Evolutionary conservation across 2,329 filamentous ascomycete genomes (phyloP).

Genomic region (Escovopsis sp.): DNA sequence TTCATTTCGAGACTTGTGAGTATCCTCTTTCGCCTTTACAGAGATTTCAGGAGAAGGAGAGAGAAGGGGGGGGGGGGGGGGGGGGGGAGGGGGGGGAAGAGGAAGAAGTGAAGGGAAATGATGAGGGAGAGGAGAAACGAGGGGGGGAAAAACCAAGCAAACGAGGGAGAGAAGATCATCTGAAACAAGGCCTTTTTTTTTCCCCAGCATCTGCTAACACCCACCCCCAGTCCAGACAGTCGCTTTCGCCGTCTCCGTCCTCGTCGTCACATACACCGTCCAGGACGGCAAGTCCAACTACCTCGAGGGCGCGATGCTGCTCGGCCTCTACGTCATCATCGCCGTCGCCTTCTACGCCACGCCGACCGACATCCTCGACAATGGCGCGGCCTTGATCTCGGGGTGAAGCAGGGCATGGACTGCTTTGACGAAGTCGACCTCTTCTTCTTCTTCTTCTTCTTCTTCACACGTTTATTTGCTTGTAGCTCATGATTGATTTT

Average conservation of each 20-base stretch:
- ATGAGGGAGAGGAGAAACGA: no score
- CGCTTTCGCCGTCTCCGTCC: constrained; percentile 58
- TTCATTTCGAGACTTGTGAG: constrained; percentile 56
- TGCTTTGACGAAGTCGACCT: background rate
- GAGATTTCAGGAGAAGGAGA: no score
- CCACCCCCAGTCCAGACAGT: constrained; percentile 49
- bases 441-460: background rate
- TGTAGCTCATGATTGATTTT: no score
- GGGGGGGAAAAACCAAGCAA: no score
- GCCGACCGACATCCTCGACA: constrained; percentile 32
- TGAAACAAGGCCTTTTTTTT: no score
- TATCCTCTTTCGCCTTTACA: background rate
- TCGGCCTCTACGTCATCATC: constrained; percentile 43
- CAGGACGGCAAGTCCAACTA: constrained; percentile 78
- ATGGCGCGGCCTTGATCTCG: constrained; percentile 7
- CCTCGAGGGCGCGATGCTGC: constrained; percentile 59
- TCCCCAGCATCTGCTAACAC: constrained; percentile 7
- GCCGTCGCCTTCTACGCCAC: constrained; percentile 46
- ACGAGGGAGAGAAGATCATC: no score
- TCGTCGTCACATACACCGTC: constrained; percentile 63
- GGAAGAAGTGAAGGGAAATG: background rate
- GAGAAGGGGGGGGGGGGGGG: no score
- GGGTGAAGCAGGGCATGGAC: background rate
- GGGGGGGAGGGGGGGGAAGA: no score
- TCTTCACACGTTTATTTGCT: background rate